Evolutionary conservation across 2,329 filamentous ascomycete genomes (phyloP).

Genomic region (Colletotrichum musicola): DNA sequence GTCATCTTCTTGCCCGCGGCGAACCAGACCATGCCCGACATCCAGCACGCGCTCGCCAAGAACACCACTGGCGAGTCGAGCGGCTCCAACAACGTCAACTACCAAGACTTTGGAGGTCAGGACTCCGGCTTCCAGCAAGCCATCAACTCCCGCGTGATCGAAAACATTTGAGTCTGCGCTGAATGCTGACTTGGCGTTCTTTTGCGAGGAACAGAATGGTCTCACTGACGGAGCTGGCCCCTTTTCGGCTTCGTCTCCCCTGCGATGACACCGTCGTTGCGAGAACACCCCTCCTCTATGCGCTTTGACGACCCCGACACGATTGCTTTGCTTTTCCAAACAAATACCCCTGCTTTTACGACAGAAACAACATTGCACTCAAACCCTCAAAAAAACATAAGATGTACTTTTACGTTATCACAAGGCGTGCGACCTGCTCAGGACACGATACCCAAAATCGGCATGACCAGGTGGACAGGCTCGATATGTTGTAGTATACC

Average conservation of each 20-base stretch:
- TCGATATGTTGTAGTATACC: slow-evolving; percentile 22
- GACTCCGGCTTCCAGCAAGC: slow-evolving; percentile 80
- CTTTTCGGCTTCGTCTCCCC: slow-evolving; percentile 7
- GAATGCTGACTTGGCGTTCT: slow-evolving; percentile 39
- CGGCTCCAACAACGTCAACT: slow-evolving; percentile 47
- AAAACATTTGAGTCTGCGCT: slow-evolving; percentile 77
- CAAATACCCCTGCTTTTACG: slow-evolving; percentile 34
- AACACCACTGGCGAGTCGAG: slow-evolving; percentile 50
- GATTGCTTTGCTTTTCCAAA: slow-evolving; percentile 20
- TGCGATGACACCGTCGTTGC: slow-evolving; percentile 13
- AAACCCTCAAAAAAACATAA: not conserved
- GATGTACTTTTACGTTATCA: slow-evolving; percentile 23
- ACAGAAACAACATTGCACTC: not conserved
- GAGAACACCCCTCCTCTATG: not conserved
- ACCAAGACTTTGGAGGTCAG: slow-evolving; percentile 64
- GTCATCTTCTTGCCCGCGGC: slow-evolving; percentile 83
- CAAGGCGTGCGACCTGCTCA: slow-evolving; percentile 11
- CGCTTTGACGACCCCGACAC: slow-evolving; percentile 25
- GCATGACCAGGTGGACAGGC: slow-evolving; percentile 19
- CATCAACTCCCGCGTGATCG: slow-evolving; percentile 83
- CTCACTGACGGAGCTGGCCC: slow-evolving; percentile 31
- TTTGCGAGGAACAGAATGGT: slow-evolving; percentile 38
- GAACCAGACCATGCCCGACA: slow-evolving; percentile 66
- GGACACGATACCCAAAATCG: slow-evolving; percentile 30
- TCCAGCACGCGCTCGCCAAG: slow-evolving; percentile 57